Conservation (phyloP, 1,284 basidiomycete genomes). For the Apiotrichum siamense region DNA sequence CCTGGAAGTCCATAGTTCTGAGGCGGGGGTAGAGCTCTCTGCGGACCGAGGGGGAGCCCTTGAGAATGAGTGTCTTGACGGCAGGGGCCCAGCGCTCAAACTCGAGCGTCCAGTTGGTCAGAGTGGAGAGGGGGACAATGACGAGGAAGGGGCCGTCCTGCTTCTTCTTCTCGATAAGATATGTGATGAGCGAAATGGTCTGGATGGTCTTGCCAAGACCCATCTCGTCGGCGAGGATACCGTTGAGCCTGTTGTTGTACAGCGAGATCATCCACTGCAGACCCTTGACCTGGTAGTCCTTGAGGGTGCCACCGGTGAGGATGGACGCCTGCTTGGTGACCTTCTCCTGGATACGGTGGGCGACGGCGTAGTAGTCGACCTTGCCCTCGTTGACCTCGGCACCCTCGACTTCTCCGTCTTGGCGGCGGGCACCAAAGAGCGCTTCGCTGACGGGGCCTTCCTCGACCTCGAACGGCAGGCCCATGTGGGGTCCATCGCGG, state of each 20-base stretch:
- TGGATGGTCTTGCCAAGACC: conserved; percentile 95
- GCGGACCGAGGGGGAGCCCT: conserved; percentile 69
- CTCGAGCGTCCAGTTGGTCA: conserved; percentile 97
- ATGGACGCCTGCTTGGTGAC: conserved; percentile 75
- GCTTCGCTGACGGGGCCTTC: conserved; percentile 75
- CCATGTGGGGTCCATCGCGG: conserved; percentile 36
- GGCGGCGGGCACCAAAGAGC: conserved; percentile 78
- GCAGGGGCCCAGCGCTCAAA: conserved; percentile 95
- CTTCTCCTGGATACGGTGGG: conserved; percentile 88
- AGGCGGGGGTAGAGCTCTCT: conserved; percentile 41
- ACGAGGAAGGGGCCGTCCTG: conserved; percentile 94
- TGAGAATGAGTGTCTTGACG: conserved; percentile 82
- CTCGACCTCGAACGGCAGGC: conserved; percentile 53
- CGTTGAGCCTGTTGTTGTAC: conserved; percentile 86
- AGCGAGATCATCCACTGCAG: conserved; percentile 95
- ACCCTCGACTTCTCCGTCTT: conserved; percentile 57
- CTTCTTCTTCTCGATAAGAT: conserved; percentile 87
- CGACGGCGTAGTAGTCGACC: conserved; percentile 95
- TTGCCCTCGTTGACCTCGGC: conserved; percentile 57
- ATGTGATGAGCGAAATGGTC: conserved; percentile 92
- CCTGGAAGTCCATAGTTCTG: conserved; percentile 70
- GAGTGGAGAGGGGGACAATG: conserved; percentile 94
- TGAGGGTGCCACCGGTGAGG: conserved; percentile 76
- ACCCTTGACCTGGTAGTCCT: conserved; percentile 91
- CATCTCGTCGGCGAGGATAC: conserved; percentile 93